A percentile compares a stretch with the other conserved stretches of the same genome.
Evolutionary conservation across 2,329 filamentous ascomycete species (phyloP).

Genomic region (Penicillium sp.): DNA sequence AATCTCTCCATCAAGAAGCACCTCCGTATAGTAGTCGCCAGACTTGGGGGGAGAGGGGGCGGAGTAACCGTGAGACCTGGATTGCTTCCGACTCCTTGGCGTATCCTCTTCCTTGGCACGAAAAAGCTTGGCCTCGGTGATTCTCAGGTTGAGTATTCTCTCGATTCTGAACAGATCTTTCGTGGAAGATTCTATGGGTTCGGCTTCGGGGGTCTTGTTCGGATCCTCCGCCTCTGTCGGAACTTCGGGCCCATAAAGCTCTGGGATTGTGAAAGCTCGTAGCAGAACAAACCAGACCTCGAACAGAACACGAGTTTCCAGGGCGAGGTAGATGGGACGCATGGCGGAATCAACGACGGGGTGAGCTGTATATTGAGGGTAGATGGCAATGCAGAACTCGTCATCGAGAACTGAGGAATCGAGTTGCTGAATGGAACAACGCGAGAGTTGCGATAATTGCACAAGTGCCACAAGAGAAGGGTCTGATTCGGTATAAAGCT

Average conservation of each 20-base stretch:
- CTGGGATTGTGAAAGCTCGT: conserved; percentile 87
- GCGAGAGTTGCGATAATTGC: conserved; percentile 83
- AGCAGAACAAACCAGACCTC: conserved; percentile 97
- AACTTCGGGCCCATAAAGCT: conserved; percentile 75
- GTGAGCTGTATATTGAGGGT: conserved; percentile 83
- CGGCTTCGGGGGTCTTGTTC: conserved; percentile 35
- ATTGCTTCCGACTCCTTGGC: conserved; percentile 38
- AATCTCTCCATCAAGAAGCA: conserved; percentile 53
- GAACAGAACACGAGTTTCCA: conserved; percentile 87
- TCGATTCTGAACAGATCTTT: conserved; percentile 70
- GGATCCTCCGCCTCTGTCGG: conserved; percentile 55
- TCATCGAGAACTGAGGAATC: conserved; percentile 89
- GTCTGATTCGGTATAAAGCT: conserved; percentile 85
- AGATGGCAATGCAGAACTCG: conserved; percentile 93
- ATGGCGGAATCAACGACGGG: conserved; percentile 75
- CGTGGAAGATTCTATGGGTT: conserved; percentile 40
- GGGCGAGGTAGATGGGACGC: conserved; percentile 84
- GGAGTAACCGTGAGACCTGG: conserved; percentile 34
- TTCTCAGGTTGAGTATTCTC: conserved; percentile 61
- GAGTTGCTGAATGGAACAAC: conserved; percentile 87
- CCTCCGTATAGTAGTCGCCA: conserved; percentile 54
- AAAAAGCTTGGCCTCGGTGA: conserved; percentile 65
- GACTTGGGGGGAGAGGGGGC: conserved; percentile 30
- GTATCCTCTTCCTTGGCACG: conserved; percentile 37
- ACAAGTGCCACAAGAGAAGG: conserved; percentile 79